These are phyloP conservation scores for Stylosanthes scabra DNA, from an alignment of 331 rosid genomes.

Conservation along the genomic window DNA sequence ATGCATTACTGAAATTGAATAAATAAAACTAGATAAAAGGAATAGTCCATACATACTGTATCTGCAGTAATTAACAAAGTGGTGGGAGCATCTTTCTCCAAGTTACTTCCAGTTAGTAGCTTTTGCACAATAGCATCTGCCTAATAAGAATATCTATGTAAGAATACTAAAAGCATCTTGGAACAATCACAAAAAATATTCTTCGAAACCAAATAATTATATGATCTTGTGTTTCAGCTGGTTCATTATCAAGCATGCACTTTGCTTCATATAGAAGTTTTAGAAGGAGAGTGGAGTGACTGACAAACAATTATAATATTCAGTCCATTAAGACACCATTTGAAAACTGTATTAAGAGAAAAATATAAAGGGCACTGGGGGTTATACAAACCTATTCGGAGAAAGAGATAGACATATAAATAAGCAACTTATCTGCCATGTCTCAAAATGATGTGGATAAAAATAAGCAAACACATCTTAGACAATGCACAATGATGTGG, in stretches of 20 bases:
- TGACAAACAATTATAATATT: not conserved
- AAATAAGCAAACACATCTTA: not conserved
- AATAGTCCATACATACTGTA: conserved; percentile 59
- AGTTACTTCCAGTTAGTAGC: conserved; percentile 48
- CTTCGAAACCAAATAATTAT: conserved; percentile 15
- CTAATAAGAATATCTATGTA: conserved; percentile 56
- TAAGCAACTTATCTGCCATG: too few species aligned
- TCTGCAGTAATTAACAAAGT: conserved; percentile 84
- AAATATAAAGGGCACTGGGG: too few species aligned
- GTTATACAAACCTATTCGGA: too few species aligned
- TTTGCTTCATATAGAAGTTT: conserved; percentile 7
- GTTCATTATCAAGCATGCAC: not conserved
- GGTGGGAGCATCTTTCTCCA: conserved; percentile 55
- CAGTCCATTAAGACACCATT: not conserved
- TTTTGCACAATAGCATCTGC: conserved; percentile 87
- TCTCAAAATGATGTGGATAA: too few species aligned
- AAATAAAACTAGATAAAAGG: conserved; percentile 28
- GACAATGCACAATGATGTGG: not conserved
- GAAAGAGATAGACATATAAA: too few species aligned
- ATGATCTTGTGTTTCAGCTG: not conserved
- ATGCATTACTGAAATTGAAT: conserved; percentile 21
- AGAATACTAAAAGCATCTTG: not conserved
- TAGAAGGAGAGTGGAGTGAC: not conserved
- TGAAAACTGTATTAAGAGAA: too few species aligned
- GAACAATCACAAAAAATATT: not conserved